A percentile compares a stretch with the other conserved stretches of the same genome.
phyloP scores from a whole-genome alignment of 768 basidiomycete genomes.

The Amanita subjunquillea region DNA sequence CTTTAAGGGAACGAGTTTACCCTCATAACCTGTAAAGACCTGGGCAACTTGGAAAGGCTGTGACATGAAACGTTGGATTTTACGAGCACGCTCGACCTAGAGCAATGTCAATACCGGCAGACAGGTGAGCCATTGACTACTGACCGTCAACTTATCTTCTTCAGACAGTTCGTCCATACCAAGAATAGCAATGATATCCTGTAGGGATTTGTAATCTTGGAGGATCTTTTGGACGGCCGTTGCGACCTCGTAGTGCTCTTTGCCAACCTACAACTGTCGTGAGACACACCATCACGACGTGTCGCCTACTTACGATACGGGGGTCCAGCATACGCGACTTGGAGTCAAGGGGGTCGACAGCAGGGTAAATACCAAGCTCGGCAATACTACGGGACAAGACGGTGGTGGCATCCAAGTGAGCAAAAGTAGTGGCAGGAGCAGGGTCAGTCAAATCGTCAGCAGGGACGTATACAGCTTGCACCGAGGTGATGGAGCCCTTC shows the following conservation, averaged over 20 bases:
- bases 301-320: constrained; percentile 66
- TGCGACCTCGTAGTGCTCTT: constrained; percentile 93
- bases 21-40: constrained; percentile 99
- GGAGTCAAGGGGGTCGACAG: constrained; percentile 98
- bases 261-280: constrained; percentile 44
- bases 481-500: constrained; percentile 99
- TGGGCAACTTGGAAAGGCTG: constrained; percentile 99
- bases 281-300: not conserved
- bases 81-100: constrained; percentile 93
- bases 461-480: constrained; percentile 99
- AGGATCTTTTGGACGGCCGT: constrained; percentile 97
- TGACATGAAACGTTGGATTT: constrained; percentile 99
- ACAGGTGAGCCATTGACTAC: constrained; percentile 14
- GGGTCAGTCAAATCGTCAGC: constrained; percentile 99
- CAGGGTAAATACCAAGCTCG: constrained; percentile 98
- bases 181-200: constrained; percentile 99
- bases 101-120: not conserved
- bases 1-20: constrained; percentile 92
- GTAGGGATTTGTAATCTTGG: constrained; percentile 92
- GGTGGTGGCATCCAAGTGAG: constrained; percentile 99
- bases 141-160: constrained; percentile 96
- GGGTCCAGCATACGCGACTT: constrained; percentile 99
- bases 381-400: constrained; percentile 99
- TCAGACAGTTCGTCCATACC: constrained; percentile 99
- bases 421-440: constrained; percentile 98